phyloP scores from a whole-genome alignment of 2,329 filamentous ascomycete genomes.

The Moelleriella libera region DNA sequence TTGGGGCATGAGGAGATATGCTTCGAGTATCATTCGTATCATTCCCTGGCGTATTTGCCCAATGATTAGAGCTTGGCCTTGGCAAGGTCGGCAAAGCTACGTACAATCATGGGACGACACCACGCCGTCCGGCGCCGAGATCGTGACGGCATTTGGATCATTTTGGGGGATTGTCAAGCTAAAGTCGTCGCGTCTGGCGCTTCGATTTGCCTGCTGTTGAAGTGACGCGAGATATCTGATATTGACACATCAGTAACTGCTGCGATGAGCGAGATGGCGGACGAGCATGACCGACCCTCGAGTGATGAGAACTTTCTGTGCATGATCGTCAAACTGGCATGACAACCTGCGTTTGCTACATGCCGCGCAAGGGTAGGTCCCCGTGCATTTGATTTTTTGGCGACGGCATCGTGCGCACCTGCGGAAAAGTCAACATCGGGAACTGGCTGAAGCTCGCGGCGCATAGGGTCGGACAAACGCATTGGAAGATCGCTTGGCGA shows the following conservation, averaged over 20 bases:
- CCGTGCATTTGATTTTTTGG: conserved; percentile 20
- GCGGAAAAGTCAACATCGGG: not conserved
- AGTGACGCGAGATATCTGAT: conserved; percentile 10
- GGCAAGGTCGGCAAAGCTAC: not conserved
- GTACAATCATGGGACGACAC: not conserved
- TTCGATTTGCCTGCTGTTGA: conserved; percentile 3
- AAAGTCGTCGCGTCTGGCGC: not conserved
- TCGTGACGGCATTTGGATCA: not conserved
- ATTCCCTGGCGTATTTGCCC: not conserved
- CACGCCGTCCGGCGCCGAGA: not conserved
- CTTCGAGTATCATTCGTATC: not conserved
- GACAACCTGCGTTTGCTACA: conserved; percentile 17
- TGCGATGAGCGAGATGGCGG: not conserved
- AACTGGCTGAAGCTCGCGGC: not conserved
- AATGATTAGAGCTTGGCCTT: not conserved
- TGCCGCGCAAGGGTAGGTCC: conserved; percentile 16
- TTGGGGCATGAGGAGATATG: not conserved
- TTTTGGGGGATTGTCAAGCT: not conserved
- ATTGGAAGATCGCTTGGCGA: conserved; percentile 1
- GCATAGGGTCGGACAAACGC: not conserved
- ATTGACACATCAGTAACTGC: not conserved
- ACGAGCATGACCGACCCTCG: conserved; percentile 18
- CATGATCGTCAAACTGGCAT: conserved; percentile 23
- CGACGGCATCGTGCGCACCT: conserved; percentile 16
- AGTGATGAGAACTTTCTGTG: conserved; percentile 33